These are phyloP conservation scores for Fusarium sp. DNA, from an alignment of 2,329 filamentous ascomycete species.

Conservation along the genomic window DNA sequence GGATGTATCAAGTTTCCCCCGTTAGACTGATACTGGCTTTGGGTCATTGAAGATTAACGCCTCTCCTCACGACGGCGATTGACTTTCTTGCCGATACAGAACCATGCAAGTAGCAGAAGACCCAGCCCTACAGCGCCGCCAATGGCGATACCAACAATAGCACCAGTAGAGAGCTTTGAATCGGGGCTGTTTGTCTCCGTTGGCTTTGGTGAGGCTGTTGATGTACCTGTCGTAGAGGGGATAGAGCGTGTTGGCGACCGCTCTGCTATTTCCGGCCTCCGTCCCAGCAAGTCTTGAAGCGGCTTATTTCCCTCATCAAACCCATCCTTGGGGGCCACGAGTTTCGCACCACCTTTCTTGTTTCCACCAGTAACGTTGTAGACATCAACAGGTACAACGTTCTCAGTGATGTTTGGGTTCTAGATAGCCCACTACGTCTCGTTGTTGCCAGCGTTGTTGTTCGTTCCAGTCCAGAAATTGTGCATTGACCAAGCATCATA, in stretches of 20 bases:
- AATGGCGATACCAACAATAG: neutral
- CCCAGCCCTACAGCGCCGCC: neutral
- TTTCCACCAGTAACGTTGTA: neutral
- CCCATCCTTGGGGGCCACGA: neutral
- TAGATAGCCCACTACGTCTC: neutral
- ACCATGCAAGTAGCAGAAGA: neutral
- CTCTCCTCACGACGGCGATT: neutral
- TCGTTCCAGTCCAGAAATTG: slow-evolving; percentile 6
- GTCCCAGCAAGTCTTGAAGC: neutral
- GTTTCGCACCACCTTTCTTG: neutral
- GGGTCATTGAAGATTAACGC: neutral
- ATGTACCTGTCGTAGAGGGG: neutral
- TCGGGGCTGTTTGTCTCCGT: no score
- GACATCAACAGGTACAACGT: neutral
- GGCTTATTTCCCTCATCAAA: neutral
- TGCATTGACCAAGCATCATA: neutral
- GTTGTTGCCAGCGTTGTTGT: neutral
- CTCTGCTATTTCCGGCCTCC: neutral
- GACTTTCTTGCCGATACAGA: neutral
- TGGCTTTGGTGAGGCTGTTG: neutral
- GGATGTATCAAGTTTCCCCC: neutral
- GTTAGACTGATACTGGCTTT: neutral
- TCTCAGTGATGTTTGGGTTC: neutral
- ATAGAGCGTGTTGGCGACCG: neutral
- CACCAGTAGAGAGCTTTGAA: neutral